Evolutionary conservation across 495 filamentous ascomycete genomes (phyloP), one percentile per base, ranked within the genome.

Genomic region (Bacidia rubella): DNA sequence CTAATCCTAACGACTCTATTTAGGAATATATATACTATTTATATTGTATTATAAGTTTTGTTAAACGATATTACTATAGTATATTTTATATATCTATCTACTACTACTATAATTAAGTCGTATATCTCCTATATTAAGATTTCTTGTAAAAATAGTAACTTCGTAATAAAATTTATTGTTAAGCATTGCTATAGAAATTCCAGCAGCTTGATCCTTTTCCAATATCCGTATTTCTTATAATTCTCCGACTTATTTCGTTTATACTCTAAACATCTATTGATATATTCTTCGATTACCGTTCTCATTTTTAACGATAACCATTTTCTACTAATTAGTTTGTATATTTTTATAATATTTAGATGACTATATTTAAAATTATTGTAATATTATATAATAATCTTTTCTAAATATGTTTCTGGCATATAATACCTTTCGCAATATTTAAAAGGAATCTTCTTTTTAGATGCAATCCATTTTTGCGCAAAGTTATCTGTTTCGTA

Each of bases 341-440:
- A 49, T 29, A 49, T 49, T 49, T 17, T 12, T 9, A 27, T 49
- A 15, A 49, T n/a, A 22, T 19, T 48, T 48, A 25, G 25, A 48
- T 48, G 10, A 22, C 11, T 48, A 48, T 53, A 44, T 10, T 46
- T 23, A 47, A 53, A 53, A 21, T 53, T 53, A 53, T 44, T 44
- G 12, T 44, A 46, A 44, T 44, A 1, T 25, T 22, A n/a, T 45
- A 2, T 20, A 11, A 44, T 25, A 25, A 44, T 9, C 15, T 51
- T 35, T 40, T 35, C 1, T 5, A 40, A 51, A 9, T 42, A 20
- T n/a, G 11, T 21, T 21, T 40, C 40, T 42, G 22, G 32, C 22
- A 42, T 40, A 35, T 38, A 35, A 35, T 42, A 10, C 23, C 2
- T 3, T 35, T 51, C n/a, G 9, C 17, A 24, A 51, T 40, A 40